These are phyloP conservation scores for Penicillium chermesinum DNA, from an alignment of 495 filamentous ascomycete genomes.

Conservation along the genomic window DNA sequence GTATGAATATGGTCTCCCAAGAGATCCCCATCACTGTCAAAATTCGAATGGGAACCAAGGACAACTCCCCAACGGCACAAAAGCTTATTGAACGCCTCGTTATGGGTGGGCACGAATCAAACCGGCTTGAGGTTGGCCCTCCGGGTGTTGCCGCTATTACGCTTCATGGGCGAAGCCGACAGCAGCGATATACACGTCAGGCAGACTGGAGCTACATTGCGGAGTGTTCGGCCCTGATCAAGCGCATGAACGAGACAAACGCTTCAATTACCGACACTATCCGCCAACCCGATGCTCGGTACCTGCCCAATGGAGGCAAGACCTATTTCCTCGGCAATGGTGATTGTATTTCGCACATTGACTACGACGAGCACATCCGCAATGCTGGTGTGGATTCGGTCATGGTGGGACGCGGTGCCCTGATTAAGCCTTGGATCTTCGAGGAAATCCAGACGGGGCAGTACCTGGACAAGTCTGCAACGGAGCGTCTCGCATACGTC, in stretches of 20 bases:
- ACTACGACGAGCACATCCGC: constrained; percentile 75
- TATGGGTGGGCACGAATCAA: constrained; percentile 66
- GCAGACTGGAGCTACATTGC: constrained; percentile 95
- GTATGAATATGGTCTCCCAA: constrained; percentile 88
- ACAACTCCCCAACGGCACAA: constrained; percentile 70
- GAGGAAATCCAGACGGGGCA: constrained; percentile 90
- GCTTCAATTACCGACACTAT: constrained; percentile 67
- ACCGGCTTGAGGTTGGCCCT: constrained; percentile 53
- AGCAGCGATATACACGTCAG: constrained; percentile 84
- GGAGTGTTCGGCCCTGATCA: constrained; percentile 79
- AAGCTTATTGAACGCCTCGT: constrained; percentile 79
- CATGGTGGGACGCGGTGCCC: constrained; percentile 86
- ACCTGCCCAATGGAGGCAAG: constrained; percentile 54
- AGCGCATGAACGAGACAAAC: constrained; percentile 61
- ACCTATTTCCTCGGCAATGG: constrained; percentile 95
- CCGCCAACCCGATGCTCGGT: constrained; percentile 64
- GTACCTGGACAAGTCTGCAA: constrained; percentile 88
- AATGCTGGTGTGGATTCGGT: constrained; percentile 76
- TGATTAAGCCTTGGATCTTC: constrained; percentile 97
- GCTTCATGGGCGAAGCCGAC: constrained; percentile 84
- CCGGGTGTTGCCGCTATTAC: constrained; percentile 88
- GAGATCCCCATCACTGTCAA: constrained; percentile 89
- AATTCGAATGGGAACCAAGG: constrained; percentile 85
- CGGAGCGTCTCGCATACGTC: constrained; percentile 78
- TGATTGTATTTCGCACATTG: constrained; percentile 87